phyloP scores from a whole-genome alignment of 495 filamentous ascomycete genomes.

The Saxophila tyrrhenica region DNA sequence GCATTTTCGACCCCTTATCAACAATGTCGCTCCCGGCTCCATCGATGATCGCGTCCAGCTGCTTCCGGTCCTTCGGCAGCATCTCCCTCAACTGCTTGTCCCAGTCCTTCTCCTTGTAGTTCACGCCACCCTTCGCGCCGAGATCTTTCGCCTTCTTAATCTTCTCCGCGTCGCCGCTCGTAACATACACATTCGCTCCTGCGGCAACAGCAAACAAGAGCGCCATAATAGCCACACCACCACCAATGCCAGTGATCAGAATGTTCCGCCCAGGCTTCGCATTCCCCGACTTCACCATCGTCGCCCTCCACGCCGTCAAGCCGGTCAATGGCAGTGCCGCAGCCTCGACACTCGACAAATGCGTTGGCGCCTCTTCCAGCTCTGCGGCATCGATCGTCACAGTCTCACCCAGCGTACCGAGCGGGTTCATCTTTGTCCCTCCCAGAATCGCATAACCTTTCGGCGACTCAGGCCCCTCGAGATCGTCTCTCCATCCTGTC shows the following conservation, averaged over 20 bases:
- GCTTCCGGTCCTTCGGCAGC: conserved; percentile 25
- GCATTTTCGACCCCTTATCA: conserved; percentile 24
- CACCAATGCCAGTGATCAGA: conserved; percentile 34
- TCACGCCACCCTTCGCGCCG: conserved; percentile 31
- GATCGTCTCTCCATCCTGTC: conserved; percentile 59
- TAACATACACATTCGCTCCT: conserved; percentile 32
- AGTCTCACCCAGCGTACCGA: conserved; percentile 62
- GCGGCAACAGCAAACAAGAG: conserved; percentile 27
- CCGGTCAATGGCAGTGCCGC: conserved; percentile 74
- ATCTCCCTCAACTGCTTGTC: conserved; percentile 30
- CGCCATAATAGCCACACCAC: conserved; percentile 34
- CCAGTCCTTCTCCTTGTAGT: conserved; percentile 33
- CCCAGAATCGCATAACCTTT: conserved; percentile 59
- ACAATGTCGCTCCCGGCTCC: conserved; percentile 34
- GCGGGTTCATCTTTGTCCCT: conserved; percentile 47
- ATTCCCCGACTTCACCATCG: conserved; percentile 47
- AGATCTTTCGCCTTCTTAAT: conserved; percentile 29
- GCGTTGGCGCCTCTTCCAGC: conserved; percentile 60
- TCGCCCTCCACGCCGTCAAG: conserved; percentile 76
- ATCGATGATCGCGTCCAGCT: conserved; percentile 33
- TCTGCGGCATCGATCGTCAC: conserved; percentile 57
- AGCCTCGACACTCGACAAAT: conserved; percentile 59
- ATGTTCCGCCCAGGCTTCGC: conserved; percentile 31
- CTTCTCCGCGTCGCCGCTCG: conserved; percentile 32
- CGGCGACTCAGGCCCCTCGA: conserved; percentile 59